Conservation (phyloP, 2,329 filamentous ascomycete genomes). For the Ophidiomyces ophidiicola region DNA sequence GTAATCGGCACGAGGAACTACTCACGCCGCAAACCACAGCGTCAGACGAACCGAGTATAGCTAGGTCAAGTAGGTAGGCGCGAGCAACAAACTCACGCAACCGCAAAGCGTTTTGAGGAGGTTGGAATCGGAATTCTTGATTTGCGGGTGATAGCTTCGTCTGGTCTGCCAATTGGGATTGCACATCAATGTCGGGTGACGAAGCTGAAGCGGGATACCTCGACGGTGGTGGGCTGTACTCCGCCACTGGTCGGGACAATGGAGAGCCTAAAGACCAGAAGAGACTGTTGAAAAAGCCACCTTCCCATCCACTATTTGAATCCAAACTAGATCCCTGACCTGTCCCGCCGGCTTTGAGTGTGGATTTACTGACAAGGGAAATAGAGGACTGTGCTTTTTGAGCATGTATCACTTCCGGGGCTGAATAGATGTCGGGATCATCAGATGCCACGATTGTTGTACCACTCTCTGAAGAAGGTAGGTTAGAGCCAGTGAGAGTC, state of each 20-base stretch:
- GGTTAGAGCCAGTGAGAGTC: conserved; percentile 35
- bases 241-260: conserved; percentile 30
- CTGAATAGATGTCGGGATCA: conserved; percentile 61
- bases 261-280: conserved; percentile 64
- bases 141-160: neutral
- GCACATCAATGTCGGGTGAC: conserved; percentile 2
- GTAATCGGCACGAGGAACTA: conserved; percentile 49
- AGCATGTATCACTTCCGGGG: conserved; percentile 46
- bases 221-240: conserved; percentile 22
- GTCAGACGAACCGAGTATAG: conserved; percentile 56
- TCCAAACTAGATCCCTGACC: conserved; percentile 38
- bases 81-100: conserved; percentile 63
- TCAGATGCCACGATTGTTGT: conserved; percentile 60
- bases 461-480: conserved; percentile 13
- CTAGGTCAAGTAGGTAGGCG: conserved; percentile 71
- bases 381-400: conserved; percentile 63
- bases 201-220: conserved; percentile 13
- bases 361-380: conserved; percentile 62
- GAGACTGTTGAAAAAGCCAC: conserved; percentile 69
- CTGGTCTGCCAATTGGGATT: neutral
- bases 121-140: conserved; percentile 19
- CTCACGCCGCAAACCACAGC: conserved; percentile 65
- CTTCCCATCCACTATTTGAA: conserved; percentile 73
- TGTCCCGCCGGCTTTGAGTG: conserved; percentile 24
- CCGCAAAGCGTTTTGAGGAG: conserved; percentile 41